Base-by-base conservation (phyloP, 192 early-diverging fungal species). In the Podila verticillata region DNA sequence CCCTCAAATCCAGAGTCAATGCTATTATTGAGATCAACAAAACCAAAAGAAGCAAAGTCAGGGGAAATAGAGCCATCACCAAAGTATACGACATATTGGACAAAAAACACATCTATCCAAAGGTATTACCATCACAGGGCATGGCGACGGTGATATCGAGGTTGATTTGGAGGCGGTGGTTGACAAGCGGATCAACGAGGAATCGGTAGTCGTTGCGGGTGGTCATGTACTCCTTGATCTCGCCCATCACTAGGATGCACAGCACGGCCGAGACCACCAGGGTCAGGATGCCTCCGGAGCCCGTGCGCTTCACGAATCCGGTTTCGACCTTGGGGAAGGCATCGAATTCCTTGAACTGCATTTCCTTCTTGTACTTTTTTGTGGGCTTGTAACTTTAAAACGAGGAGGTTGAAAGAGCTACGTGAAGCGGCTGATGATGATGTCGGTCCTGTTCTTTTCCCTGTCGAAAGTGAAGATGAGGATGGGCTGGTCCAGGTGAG, bases 321-420 rank as follows among this genome's bases (percentile, higher is more conserved):
- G 83, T 75, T 66, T 98, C 96, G 51, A 97, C 90, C 81, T 98
- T 98, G 20, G 92, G 92, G 68, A 98, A 98, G 12, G 93, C 96
- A 86, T 98, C 96, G 39, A 93, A 85, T 51, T 79, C 75, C 65
- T 79, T 79, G 75, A 79, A 79, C 65, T 79, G 68, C 75, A 79
- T 79, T 61, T n/a, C 17, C 36, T 63, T 48, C 56, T 57, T 57
- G 7, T 26, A 13, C 58, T 28, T 26, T 57, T 28, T 28, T 9
- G 58, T 28, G 5, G 26, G 10, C 15, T 31, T 30, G 7, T 30
- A 32, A 20, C 30, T 44, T 44, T 44, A 44, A 44, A 44, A 44
- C 12, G 15, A 29, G 24, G n/a, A 20, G 28, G 8, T 12, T 24
- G 31, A 61, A 24, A 19, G 9, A 35, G 31, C 2, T 8, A 61